Evolutionary conservation across 805 yeast species (phyloP), one percentile per base, ranked within the genome.

Genomic region (Lipomyces kockii): DNA sequence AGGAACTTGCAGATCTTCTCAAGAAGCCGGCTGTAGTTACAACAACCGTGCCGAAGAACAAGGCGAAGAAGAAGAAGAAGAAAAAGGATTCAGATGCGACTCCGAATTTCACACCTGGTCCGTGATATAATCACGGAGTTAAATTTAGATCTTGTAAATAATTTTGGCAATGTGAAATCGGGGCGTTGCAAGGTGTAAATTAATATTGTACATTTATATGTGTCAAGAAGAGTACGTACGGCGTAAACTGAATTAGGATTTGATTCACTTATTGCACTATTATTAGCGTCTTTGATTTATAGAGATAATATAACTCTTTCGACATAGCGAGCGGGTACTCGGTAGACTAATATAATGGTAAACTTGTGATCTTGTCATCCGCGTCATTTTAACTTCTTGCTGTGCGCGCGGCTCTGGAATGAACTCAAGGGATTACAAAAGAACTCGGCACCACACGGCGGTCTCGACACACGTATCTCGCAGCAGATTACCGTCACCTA

Each of bases 11-110:
- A 5, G 86, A 84, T 70, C 77, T 92, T 71, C 84, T 80, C 72
- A 81, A 85, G 67, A 86, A 83, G 67, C 94, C 96, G 0, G 83
- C 80, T n/a, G 84, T 87, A 8, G 74, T 78, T 3, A 75, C 76
- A 12, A 78, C 77, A 68, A 80, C 78, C 73, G 78, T 76, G 64
- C 76, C 74, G 69, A 75, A 75, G 66, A 77, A 74, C 68, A 74
- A 72, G 67, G 74, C 81, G 65, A 83, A 80, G 72, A 43, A 78
- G 61, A 78, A 78, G 61, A 78, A 56, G 51, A 62, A 60, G 59
- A 49, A 55, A 57, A 67, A 64, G 17, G 59, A 49, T 3, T 39
- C 25, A 27, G 54, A 57, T 51, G 9, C 34, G n/a, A 22, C 34
- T 25, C 55, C 55, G n/a, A n/a, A 3, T n/a, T 7, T 43, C 9